These are phyloP conservation scores for Cicer bijugum DNA, from an alignment of 306 rosid species.

Conservation along the genomic window DNA sequence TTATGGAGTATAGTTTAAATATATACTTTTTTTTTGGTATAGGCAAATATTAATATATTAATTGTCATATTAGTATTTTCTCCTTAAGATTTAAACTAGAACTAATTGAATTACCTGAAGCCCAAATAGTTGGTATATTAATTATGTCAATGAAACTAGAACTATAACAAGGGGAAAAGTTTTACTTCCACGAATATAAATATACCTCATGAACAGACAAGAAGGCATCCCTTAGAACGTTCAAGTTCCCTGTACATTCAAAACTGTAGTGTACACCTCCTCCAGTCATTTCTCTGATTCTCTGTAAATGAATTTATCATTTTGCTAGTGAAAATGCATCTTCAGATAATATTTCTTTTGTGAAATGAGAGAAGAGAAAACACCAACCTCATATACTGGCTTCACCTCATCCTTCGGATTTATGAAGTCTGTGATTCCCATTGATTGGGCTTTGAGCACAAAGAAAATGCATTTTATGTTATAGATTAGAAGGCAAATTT, in stretches of 20 bases:
- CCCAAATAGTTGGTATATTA: not conserved
- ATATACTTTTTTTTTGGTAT: no score
- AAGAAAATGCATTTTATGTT: not conserved
- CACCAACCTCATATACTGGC: slow-evolving; percentile 65
- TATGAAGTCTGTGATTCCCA: slow-evolving; percentile 75
- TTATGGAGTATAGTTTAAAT: not conserved
- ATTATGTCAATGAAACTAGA: not conserved
- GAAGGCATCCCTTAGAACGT: slow-evolving; percentile 68
- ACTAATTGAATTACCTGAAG: no score
- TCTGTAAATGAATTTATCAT: slow-evolving; percentile 49
- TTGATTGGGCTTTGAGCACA: slow-evolving; percentile 51
- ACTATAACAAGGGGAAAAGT: not conserved
- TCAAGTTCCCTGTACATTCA: slow-evolving; percentile 67
- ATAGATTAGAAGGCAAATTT: not conserved
- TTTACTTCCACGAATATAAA: slow-evolving; percentile 4
- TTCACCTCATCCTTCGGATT: slow-evolving; percentile 65
- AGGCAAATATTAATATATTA: no score
- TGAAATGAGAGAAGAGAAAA: not conserved
- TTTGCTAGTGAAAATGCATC: not conserved
- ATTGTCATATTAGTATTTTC: no score
- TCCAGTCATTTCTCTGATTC: slow-evolving; percentile 54
- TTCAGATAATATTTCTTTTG: not conserved
- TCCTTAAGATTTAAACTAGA: no score
- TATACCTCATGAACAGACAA: slow-evolving; percentile 62
- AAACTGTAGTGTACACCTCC: slow-evolving; percentile 79